Evolutionary conservation across 768 basidiomycete species (phyloP).

Genomic region (Auriculariales sp.): DNA sequence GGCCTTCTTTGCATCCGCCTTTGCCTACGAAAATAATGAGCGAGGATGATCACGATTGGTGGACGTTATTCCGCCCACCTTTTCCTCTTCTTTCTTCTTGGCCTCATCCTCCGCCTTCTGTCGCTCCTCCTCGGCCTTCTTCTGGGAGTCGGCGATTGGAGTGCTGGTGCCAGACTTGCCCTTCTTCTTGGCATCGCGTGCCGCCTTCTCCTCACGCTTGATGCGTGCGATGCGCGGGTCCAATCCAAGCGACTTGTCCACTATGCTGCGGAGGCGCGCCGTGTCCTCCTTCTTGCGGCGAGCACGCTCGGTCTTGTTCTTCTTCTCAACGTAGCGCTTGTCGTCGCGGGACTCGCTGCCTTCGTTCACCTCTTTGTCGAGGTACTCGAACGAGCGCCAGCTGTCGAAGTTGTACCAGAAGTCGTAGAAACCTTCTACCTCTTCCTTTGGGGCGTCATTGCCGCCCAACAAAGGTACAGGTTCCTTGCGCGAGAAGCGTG

Average conservation of each 20-base stretch:
- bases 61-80: constrained; percentile 47
- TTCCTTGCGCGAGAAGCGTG: constrained; percentile 77
- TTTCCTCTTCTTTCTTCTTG: constrained; percentile 54
- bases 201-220: constrained; percentile 92
- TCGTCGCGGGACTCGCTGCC: constrained; percentile 97
- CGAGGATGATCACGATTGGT: not conserved
- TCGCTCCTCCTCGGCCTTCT: constrained; percentile 40
- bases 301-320: constrained; percentile 95
- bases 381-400: constrained; percentile 95
- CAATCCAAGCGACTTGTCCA: constrained; percentile 67
- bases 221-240: constrained; percentile 97
- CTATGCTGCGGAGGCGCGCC: constrained; percentile 70
- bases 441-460: constrained; percentile 55
- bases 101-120: constrained; percentile 58
- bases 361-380: constrained; percentile 97
- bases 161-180: constrained; percentile 20
- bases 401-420: constrained; percentile 99
- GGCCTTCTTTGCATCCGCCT: constrained; percentile 69
- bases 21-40: constrained; percentile 18
- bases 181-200: constrained; percentile 83
- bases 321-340: constrained; percentile 98
- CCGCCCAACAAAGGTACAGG: constrained; percentile 75
- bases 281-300: constrained; percentile 96
- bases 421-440: constrained; percentile 89
- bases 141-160: constrained; percentile 30